Evolutionary conservation across 306 rosid species (phyloP).

Genomic region (Canavalia gladiata): DNA sequence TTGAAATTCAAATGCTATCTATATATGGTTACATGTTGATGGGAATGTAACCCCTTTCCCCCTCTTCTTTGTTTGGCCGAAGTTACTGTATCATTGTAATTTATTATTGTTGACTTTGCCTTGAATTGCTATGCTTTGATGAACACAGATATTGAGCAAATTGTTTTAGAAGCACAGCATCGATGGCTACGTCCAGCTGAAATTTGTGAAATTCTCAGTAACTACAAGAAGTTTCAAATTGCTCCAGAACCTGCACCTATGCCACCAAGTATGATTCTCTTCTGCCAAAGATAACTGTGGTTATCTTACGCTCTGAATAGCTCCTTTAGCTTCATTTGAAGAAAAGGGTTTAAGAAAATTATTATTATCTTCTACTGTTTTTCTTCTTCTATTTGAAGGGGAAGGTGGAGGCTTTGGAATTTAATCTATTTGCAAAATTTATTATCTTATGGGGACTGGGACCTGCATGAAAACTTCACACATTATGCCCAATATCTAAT

Average conservation of each 20-base stretch:
- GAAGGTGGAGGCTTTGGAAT: neutral
- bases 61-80: neutral
- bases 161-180: slow-evolving; percentile 74
- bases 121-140: slow-evolving; percentile 41
- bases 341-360: neutral
- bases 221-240: slow-evolving; percentile 61
- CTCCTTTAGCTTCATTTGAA: slow-evolving; percentile 32
- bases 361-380: neutral
- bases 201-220: slow-evolving; percentile 83
- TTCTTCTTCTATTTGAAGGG: neutral
- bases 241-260: slow-evolving; percentile 70
- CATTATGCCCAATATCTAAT: neutral
- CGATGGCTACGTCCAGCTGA: slow-evolving; percentile 96
- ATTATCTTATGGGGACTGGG: neutral
- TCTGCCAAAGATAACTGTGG: slow-evolving; percentile 7
- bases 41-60: neutral
- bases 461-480: slow-evolving; percentile 24
- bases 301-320: neutral
- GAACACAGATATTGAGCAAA: slow-evolving; percentile 71
- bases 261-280: slow-evolving; percentile 74
- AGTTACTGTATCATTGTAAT: neutral
- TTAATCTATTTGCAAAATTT: neutral
- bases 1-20: neutral
- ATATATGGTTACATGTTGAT: neutral
- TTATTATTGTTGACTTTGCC: neutral